Evolutionary conservation across 495 filamentous ascomycete genomes (phyloP).

Genomic region (Xylaria nigripes): DNA sequence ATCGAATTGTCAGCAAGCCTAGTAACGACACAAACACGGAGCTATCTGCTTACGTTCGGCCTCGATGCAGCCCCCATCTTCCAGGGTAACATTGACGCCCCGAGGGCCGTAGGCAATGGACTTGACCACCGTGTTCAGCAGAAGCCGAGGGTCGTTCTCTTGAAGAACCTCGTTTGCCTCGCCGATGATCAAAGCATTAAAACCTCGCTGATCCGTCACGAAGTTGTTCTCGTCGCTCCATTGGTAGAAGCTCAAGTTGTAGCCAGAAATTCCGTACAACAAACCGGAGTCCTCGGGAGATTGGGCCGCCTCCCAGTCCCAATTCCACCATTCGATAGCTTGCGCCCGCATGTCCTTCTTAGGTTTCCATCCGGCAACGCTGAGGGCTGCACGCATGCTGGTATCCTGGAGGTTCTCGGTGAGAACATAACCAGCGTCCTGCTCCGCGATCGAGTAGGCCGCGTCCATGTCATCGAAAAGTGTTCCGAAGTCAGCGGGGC

Average conservation of each 20-base stretch:
- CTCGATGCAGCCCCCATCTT: slow-evolving; percentile 50
- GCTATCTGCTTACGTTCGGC: slow-evolving; percentile 45
- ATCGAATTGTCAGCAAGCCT: background rate
- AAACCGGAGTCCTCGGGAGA: slow-evolving; percentile 33
- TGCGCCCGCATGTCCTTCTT: slow-evolving; percentile 49
- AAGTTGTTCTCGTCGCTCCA: slow-evolving; percentile 54
- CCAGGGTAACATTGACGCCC: slow-evolving; percentile 50
- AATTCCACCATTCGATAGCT: slow-evolving; percentile 52
- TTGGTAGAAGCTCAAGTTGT: slow-evolving; percentile 33
- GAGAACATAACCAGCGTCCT: slow-evolving; percentile 51
- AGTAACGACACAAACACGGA: slow-evolving; percentile 42
- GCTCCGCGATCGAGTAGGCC: slow-evolving; percentile 42
- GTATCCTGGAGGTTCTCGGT: slow-evolving; percentile 55
- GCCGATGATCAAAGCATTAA: slow-evolving; percentile 51
- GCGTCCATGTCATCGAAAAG: slow-evolving; percentile 46
- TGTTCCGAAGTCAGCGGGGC: slow-evolving; percentile 42
- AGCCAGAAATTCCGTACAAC: slow-evolving; percentile 25
- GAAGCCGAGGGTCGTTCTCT: slow-evolving; percentile 48
- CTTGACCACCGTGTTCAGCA: slow-evolving; percentile 53
- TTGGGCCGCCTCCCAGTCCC: slow-evolving; percentile 49
- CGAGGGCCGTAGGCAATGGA: slow-evolving; percentile 47
- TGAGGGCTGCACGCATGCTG: slow-evolving; percentile 52
- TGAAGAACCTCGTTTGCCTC: slow-evolving; percentile 56
- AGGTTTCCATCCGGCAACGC: slow-evolving; percentile 57
- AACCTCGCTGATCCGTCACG: slow-evolving; percentile 61